Evolutionary conservation across 2,329 filamentous ascomycete species (phyloP).

Genomic region (Colletotrichum graminicola): DNA sequence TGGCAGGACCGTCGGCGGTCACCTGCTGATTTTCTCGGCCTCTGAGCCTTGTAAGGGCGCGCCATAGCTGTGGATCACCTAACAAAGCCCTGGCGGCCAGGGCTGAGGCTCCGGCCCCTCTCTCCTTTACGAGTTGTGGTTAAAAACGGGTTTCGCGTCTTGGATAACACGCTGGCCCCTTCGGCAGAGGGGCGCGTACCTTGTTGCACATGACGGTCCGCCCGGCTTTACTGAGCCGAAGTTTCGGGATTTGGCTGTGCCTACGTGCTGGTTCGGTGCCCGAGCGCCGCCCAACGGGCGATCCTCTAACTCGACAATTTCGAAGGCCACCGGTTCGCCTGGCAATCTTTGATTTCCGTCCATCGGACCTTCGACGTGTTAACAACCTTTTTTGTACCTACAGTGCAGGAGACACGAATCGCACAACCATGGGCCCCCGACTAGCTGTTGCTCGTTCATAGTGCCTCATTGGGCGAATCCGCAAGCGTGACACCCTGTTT

Average conservation of each 20-base stretch:
- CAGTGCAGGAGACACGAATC: not conserved
- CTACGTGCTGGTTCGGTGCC: slow-evolving; percentile 9
- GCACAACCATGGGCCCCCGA: slow-evolving; percentile 1
- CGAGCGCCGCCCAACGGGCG: slow-evolving; percentile 25
- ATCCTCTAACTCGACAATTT: slow-evolving; percentile 13
- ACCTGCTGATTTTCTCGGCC: slow-evolving; percentile 2
- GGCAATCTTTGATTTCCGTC: not conserved
- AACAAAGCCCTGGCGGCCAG: slow-evolving; percentile 16
- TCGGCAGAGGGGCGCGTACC: slow-evolving; percentile 17
- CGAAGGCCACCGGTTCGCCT: not conserved
- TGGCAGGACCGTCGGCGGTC: slow-evolving; percentile 11
- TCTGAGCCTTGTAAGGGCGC: not conserved
- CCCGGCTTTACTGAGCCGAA: slow-evolving; percentile 2
- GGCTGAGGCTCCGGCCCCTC: slow-evolving; percentile 21
- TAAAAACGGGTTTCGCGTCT: slow-evolving; percentile 23
- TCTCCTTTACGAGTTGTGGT: slow-evolving; percentile 21
- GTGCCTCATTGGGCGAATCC: slow-evolving; percentile 8
- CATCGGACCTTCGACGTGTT: not conserved
- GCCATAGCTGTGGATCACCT: slow-evolving; percentile 15
- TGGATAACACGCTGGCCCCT: slow-evolving; percentile 21
- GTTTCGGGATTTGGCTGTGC: slow-evolving; percentile 4
- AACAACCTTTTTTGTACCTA: not conserved
- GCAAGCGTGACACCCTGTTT: slow-evolving; percentile 9
- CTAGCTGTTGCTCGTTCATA: not conserved
- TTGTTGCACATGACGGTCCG: not conserved